These are phyloP conservation scores for Casuarina glauca DNA, from an alignment of 306 rosid genomes.

Conservation along the genomic window DNA sequence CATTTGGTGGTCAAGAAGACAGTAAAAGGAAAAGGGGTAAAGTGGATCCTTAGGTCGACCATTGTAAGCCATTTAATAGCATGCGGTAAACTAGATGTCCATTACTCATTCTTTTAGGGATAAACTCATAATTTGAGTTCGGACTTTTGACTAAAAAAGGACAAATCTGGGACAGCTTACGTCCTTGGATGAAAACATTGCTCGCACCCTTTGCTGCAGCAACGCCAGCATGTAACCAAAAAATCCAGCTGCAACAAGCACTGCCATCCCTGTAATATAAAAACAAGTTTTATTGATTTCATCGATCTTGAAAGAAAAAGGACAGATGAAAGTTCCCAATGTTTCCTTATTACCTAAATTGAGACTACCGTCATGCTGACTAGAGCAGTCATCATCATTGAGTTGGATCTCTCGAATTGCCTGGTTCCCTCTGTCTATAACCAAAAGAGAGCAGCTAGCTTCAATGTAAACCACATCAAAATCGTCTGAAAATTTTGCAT, in stretches of 20 bases:
- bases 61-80: not conserved
- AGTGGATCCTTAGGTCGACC: not conserved
- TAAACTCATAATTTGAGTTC: not conserved
- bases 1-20: not conserved
- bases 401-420: conserved; percentile 96
- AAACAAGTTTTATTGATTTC: conserved; percentile 13
- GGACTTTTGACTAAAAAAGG: conserved; percentile 1
- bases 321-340: not conserved
- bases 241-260: conserved; percentile 68
- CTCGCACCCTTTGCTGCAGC: conserved; percentile 65
- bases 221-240: conserved; percentile 91
- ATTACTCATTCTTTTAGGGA: not conserved
- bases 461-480: conserved; percentile 75
- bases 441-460: conserved; percentile 88
- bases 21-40: not conserved
- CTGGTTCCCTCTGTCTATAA: conserved; percentile 88
- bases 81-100: not conserved
- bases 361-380: conserved; percentile 52
- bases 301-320: conserved; percentile 18
- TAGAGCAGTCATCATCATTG: conserved; percentile 67
- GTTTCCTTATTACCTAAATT: conserved; percentile 57
- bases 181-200: conserved; percentile 72
- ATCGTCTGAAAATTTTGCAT: conserved; percentile 89
- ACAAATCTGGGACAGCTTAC: conserved; percentile 40
- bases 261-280: conserved; percentile 60